Percentiles rank a stretch among this genome's conserved stretches.
Evolutionary conservation across 2,329 filamentous ascomycete species (phyloP).

Genomic region (Pseudodiploospora longispora): DNA sequence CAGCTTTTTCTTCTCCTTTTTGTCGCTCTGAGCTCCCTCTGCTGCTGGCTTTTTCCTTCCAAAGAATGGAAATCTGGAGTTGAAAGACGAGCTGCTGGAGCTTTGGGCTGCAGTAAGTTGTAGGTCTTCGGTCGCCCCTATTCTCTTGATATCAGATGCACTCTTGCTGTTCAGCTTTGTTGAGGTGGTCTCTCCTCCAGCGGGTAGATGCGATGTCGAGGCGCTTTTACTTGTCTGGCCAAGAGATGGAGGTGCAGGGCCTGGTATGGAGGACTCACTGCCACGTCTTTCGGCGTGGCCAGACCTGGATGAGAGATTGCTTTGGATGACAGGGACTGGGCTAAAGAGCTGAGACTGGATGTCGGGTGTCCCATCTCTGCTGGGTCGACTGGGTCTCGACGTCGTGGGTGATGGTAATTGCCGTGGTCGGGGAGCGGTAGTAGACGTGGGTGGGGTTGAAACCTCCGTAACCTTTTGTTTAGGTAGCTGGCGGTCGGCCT

Average conservation of each 20-base stretch:
- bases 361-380: constrained; percentile 58
- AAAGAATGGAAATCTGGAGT: constrained; percentile 70
- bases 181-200: constrained; percentile 11
- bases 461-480: constrained; percentile 20
- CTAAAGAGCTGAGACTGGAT: constrained; percentile 48
- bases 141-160: constrained; percentile 13
- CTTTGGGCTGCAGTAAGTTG: constrained; percentile 38
- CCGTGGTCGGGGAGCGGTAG: constrained; percentile 16
- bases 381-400: constrained; percentile 52
- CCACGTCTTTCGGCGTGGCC: constrained; percentile 37
- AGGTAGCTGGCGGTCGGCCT: constrained; percentile 22
- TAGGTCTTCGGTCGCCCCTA: constrained; percentile 12
- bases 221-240: constrained; percentile 17
- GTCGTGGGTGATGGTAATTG: constrained; percentile 22
- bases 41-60: constrained; percentile 58
- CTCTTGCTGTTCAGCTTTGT: constrained; percentile 8
- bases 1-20: constrained; percentile 28
- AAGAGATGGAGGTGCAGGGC: constrained; percentile 23
- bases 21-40: constrained; percentile 40
- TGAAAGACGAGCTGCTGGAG: constrained; percentile 49
- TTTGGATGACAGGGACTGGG: constrained; percentile 51
- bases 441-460: constrained; percentile 26
- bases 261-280: constrained; percentile 29
- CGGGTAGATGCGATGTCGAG: constrained; percentile 24
- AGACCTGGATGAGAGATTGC: constrained; percentile 46